A percentile compares a stretch with the other conserved stretches of the same genome.
Evolutionary conservation across 2,329 filamentous ascomycete species (phyloP).

Genomic region (Neonectria coccinea): DNA sequence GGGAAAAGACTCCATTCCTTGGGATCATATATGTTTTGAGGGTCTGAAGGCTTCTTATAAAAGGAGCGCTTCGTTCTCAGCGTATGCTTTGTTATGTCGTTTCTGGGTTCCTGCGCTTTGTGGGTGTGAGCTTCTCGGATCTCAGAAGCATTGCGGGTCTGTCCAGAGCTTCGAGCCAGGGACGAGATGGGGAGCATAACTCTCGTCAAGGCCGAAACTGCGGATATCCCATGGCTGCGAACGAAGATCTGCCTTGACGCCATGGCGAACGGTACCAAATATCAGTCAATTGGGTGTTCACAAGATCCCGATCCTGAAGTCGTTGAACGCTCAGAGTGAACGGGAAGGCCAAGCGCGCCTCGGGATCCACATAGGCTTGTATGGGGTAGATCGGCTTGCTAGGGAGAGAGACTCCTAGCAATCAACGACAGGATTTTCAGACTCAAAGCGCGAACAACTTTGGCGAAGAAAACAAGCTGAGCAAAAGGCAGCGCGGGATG

Average conservation of each 20-base stretch:
- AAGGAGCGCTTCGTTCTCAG: background rate
- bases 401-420: background rate
- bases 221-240: conserved; percentile 38
- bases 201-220: conserved; percentile 25
- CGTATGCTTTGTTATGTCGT: background rate
- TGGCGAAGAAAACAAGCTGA: background rate
- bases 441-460: background rate
- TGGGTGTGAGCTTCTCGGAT: background rate
- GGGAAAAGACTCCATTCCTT: conserved; percentile 70
- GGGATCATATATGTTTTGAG: conserved; percentile 15
- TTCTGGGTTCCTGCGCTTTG: background rate
- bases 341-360: background rate
- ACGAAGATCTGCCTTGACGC: conserved; percentile 44
- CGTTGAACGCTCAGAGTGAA: background rate
- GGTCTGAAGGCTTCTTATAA: background rate
- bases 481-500: background rate
- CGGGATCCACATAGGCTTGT: background rate
- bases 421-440: background rate
- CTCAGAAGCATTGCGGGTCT: conserved; percentile 29
- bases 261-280: conserved; percentile 31
- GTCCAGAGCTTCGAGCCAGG: background rate
- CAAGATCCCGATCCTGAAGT: background rate
- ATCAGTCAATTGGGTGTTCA: background rate
- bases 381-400: background rate
- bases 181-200: conserved; percentile 5